Base-by-base conservation (phyloP, 257 asterid genomes). In the Nicotiana benthamiana region DNA sequence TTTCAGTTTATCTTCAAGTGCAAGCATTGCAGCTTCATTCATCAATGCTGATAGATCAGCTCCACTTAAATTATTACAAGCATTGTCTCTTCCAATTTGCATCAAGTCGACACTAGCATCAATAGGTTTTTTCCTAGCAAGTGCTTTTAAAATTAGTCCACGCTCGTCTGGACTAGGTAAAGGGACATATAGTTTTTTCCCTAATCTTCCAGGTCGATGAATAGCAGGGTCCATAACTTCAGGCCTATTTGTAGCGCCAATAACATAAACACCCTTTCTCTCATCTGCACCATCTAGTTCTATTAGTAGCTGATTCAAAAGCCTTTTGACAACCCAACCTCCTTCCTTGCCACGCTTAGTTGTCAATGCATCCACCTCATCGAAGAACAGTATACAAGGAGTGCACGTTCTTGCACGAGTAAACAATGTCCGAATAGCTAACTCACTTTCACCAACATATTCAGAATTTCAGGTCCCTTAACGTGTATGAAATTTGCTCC, bases 391-490 rank as follows among this genome's bases (percentile, higher is more conserved):
- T 77, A 95, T 87, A 90, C 99, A 93, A 17, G 97, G 98, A 30
- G 98, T 84, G 82, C 98, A 93, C 63, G 92, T 89, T 86, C 97
- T 92, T 30, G 99, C 99, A 85, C 98, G 97, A 68, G 87, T 87
- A 86, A 95, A 95, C 75, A 89, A 76, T 79, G 91, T 95, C 79
- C 99, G 87, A 62, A 95, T 92, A 5, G 93, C 91, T 87, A 88
- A 80, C 88, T 95, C 99, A 88, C 95, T 91, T 90, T 92, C 99
- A 86, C 99, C 99, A 62, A 95, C 98, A 82, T 93, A 93, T 81
- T 92, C 83, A 95, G 87, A 83, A 93, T 92, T 81, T 92, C 97
- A 28, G 98, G 98, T 34, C 99, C 99, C 99, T 93, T 93, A 59
- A 95, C 85, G 82, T 93, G 97, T 80, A 95, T 95, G 86, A 95